phyloP scores from a whole-genome alignment of 2,329 filamentous ascomycete species.

The Colletotrichum nymphaeae region DNA sequence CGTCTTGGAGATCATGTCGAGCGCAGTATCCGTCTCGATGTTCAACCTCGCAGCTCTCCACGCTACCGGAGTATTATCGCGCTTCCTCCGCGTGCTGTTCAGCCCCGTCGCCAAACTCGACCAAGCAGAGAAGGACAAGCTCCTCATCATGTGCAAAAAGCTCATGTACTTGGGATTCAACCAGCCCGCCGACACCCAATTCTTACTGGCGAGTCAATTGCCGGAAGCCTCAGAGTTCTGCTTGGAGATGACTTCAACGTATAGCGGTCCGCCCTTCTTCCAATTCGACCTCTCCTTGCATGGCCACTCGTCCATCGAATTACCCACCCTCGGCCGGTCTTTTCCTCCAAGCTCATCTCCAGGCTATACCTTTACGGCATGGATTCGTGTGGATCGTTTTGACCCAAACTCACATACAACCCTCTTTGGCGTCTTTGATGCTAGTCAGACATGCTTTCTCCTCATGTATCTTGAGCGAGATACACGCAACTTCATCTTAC shows the following conservation, averaged over 20 bases:
- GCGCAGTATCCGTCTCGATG: conserved; percentile 69
- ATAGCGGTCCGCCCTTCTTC: conserved; percentile 84
- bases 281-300: conserved; percentile 93
- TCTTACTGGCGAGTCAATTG: conserved; percentile 69
- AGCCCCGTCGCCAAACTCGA: conserved; percentile 61
- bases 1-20: conserved; percentile 72
- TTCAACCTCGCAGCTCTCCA: conserved; percentile 80
- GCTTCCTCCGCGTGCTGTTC: conserved; percentile 73
- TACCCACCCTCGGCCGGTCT: conserved; percentile 83
- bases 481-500: conserved; percentile 92
- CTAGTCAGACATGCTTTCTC: conserved; percentile 91
- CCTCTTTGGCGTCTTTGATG: conserved; percentile 94
- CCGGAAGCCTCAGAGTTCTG: conserved; percentile 73
- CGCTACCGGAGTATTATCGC: conserved; percentile 75
- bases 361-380: conserved; percentile 93
- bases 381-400: conserved; percentile 89
- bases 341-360: conserved; percentile 84
- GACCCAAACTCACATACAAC: conserved; percentile 90
- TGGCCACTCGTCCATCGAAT: conserved; percentile 90
- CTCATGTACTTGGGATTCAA: conserved; percentile 82
- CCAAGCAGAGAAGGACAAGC: conserved; percentile 65
- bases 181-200: conserved; percentile 84
- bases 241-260: conserved; percentile 77
- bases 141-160: conserved; percentile 75
- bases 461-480: conserved; percentile 95